Evolutionary conservation across 1,139 yeast species (phyloP).

Genomic region (Taiozyma sp.): DNA sequence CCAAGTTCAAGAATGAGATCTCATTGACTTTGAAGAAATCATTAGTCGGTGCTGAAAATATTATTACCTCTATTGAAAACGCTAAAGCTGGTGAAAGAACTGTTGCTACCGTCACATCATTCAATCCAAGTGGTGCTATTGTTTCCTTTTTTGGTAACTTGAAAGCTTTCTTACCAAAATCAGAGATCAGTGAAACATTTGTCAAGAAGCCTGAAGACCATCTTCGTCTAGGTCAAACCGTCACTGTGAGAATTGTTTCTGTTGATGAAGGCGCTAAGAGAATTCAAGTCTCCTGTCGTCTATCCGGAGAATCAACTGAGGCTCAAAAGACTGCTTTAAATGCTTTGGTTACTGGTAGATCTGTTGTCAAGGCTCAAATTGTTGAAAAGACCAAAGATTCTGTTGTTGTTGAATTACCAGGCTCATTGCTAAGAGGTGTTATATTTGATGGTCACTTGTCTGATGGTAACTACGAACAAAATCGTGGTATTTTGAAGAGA

Average conservation of each 20-base stretch:
- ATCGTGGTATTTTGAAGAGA: constrained; percentile 55
- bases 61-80: constrained; percentile 46
- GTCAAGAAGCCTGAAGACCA: constrained; percentile 74
- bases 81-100: constrained; percentile 58
- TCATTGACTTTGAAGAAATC: constrained; percentile 78
- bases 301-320: constrained; percentile 47
- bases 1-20: constrained; percentile 38
- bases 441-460: constrained; percentile 70
- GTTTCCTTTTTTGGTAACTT: constrained; percentile 78
- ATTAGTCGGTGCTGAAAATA: constrained; percentile 63
- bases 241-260: constrained; percentile 58
- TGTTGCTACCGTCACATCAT: constrained; percentile 68
- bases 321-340: constrained; percentile 45
- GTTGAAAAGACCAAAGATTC: constrained; percentile 75
- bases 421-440: constrained; percentile 60
- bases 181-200: constrained; percentile 86
- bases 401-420: constrained; percentile 57
- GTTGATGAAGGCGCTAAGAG: constrained; percentile 52
- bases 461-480: constrained; percentile 70
- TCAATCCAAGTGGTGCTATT: constrained; percentile 74
- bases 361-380: constrained; percentile 56
- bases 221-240: constrained; percentile 80
- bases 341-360: constrained; percentile 52
- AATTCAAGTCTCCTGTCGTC: constrained; percentile 69
- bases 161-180: constrained; percentile 75